Evolutionary conservation across 192 early-diverging fungal species (phyloP).

Genomic region (Paraglomus brasilianum): DNA sequence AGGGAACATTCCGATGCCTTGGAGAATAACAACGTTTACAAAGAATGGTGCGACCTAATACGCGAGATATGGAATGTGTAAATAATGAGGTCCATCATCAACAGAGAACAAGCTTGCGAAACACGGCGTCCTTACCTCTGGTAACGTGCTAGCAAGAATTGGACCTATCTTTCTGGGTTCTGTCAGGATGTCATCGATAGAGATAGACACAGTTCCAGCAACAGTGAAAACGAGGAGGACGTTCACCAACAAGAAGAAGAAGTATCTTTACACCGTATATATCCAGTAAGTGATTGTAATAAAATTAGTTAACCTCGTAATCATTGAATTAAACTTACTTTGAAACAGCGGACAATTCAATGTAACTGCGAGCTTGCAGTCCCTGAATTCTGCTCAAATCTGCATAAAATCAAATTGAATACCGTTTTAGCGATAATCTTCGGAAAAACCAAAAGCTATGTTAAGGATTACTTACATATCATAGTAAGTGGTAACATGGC

Average conservation of each 20-base stretch:
- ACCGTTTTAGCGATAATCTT: not conserved
- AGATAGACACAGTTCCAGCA: constrained; percentile 64
- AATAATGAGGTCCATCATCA: too few relatives aligned
- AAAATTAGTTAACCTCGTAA: constrained; percentile 10
- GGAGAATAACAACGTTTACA: constrained; percentile 69
- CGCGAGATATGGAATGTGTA: not conserved
- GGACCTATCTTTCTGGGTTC: constrained; percentile 60
- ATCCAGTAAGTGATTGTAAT: too few relatives aligned
- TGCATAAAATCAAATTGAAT: not conserved
- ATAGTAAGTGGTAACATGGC: constrained; percentile 70
- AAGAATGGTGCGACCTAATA: constrained; percentile 72
- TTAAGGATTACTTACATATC: constrained; percentile 39
- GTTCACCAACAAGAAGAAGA: constrained; percentile 75
- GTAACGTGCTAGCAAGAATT: constrained; percentile 63
- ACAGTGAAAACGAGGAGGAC: constrained; percentile 74
- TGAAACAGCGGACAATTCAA: constrained; percentile 42
- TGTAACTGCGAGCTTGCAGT: constrained; percentile 41
- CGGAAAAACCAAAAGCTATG: not conserved
- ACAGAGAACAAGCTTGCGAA: too few relatives aligned
- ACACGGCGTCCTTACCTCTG: constrained; percentile 40
- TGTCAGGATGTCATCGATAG: constrained; percentile 62
- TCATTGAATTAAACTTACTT: constrained; percentile 17
- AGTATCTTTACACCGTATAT: constrained; percentile 52
- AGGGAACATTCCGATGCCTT: constrained; percentile 71
- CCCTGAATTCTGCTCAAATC: constrained; percentile 43